Evolutionary conservation across 768 basidiomycete genomes (phyloP).

Genomic region (Suillus bovinus): DNA sequence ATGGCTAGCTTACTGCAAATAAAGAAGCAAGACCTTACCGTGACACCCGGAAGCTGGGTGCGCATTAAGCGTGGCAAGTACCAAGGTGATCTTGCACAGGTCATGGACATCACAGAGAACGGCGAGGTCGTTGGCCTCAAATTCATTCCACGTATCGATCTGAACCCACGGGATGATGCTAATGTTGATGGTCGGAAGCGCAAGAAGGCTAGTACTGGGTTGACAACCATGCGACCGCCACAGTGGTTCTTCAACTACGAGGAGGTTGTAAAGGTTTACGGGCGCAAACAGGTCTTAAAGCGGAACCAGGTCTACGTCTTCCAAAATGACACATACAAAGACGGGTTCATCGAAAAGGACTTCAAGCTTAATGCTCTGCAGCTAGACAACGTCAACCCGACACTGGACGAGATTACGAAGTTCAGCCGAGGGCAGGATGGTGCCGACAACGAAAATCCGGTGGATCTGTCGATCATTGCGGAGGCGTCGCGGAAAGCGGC

Average conservation of each 20-base stretch:
- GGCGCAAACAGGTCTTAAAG: conserved; percentile 72
- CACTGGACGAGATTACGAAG: conserved; percentile 92
- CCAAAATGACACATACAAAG: conserved; percentile 89
- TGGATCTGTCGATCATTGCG: conserved; percentile 89
- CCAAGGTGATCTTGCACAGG: conserved; percentile 91
- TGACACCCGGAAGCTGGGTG: conserved; percentile 91
- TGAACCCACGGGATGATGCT: conserved; percentile 84
- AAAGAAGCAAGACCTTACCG: conserved; percentile 88
- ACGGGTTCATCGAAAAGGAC: conserved; percentile 97
- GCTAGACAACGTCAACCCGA: conserved; percentile 90
- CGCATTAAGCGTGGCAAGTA: conserved; percentile 94
- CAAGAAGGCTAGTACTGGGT: conserved; percentile 56
- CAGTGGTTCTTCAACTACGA: conserved; percentile 94
- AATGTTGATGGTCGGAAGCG: conserved; percentile 72
- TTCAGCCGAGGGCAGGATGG: conserved; percentile 81
- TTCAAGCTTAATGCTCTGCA: conserved; percentile 78
- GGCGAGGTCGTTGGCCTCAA: conserved; percentile 91
- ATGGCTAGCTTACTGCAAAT: conserved; percentile 96
- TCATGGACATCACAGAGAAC: conserved; percentile 91
- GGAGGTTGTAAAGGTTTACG: conserved; percentile 86
- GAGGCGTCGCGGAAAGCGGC: conserved; percentile 91
- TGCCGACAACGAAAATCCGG: conserved; percentile 61
- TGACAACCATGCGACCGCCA: conserved; percentile 75
- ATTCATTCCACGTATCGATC: conserved; percentile 97
- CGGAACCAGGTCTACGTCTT: conserved; percentile 81